phyloP scores from a whole-genome alignment of 2,329 filamentous ascomycete species.

The Fonsecaea multimorphosa region DNA sequence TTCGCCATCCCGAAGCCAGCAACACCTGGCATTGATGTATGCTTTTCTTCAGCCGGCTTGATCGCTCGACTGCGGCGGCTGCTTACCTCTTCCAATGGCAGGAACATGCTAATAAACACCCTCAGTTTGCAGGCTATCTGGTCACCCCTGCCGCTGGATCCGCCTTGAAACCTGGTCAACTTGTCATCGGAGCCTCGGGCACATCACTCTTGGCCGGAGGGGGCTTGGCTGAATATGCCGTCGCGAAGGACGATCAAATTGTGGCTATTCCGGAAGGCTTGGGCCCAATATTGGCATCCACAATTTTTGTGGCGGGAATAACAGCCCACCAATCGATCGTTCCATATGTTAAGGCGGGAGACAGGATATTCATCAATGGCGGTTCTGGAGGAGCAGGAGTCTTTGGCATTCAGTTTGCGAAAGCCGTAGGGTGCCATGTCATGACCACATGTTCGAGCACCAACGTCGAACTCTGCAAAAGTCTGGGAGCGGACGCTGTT shows the following conservation, averaged over 20 bases:
- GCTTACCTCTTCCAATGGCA: neutral
- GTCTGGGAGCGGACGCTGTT: constrained; percentile 67
- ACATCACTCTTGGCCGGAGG: constrained; percentile 47
- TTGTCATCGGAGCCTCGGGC: constrained; percentile 53
- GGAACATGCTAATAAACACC: neutral
- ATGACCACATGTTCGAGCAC: constrained; percentile 60
- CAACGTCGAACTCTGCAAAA: constrained; percentile 64
- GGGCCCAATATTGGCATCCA: constrained; percentile 49
- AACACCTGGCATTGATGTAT: constrained; percentile 56
- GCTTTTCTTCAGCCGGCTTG: neutral
- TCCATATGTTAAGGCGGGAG: constrained; percentile 55
- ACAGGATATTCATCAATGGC: constrained; percentile 69
- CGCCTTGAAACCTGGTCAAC: constrained; percentile 48
- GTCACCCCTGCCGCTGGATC: constrained; percentile 44
- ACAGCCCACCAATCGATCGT: constrained; percentile 59
- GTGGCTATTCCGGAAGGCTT: constrained; percentile 54
- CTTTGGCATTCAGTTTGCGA: constrained; percentile 68
- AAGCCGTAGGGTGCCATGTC: constrained; percentile 63
- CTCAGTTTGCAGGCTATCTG: constrained; percentile 52
- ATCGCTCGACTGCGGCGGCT: neutral
- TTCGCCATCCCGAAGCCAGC: constrained; percentile 52
- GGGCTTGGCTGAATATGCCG: constrained; percentile 52
- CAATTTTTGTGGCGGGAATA: constrained; percentile 53
- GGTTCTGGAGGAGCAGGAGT: constrained; percentile 67
- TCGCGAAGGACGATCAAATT: constrained; percentile 44